These are phyloP conservation scores for Fusarium incarnatum DNA, from an alignment of 2,329 filamentous ascomycete species.

Conservation along the genomic window DNA sequence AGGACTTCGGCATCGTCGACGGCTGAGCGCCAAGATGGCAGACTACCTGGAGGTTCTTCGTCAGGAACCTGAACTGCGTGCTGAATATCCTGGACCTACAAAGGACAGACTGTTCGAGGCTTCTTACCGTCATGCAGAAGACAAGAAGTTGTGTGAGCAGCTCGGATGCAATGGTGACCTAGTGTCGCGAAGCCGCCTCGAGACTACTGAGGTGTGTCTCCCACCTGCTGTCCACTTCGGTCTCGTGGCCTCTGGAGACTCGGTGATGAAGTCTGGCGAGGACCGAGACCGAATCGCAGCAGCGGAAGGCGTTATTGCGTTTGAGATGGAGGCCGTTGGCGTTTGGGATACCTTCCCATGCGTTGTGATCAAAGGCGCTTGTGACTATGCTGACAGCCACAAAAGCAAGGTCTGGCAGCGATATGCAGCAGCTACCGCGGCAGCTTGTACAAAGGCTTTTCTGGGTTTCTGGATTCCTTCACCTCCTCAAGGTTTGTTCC, in stretches of 20 bases:
- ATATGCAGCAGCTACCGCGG: slow-evolving; percentile 18
- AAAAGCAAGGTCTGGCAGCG: slow-evolving; percentile 21
- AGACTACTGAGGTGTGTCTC: accelerated
- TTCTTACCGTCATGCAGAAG: accelerated
- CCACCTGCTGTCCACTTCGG: neutral
- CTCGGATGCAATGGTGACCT: accelerated
- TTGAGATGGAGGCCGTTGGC: neutral
- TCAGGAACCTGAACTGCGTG: accelerated
- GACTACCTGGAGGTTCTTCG: neutral
- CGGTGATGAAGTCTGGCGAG: neutral
- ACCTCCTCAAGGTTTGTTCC: neutral
- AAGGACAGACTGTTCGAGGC: neutral
- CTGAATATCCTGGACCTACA: neutral
- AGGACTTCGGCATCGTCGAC: neutral
- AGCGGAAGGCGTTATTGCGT: neutral
- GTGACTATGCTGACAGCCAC: slow-evolving; percentile 30
- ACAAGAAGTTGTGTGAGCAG: neutral
- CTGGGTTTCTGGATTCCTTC: neutral
- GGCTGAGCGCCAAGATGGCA: accelerated
- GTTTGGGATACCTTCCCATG: neutral
- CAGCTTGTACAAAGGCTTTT: slow-evolving; percentile 3
- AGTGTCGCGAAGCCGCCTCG: accelerated
- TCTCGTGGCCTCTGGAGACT: neutral
- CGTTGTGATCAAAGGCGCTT: slow-evolving; percentile 14
- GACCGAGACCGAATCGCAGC: neutral